Percentiles rank a stretch among this genome's conserved stretches.
Conservation (phyloP, 2,329 filamentous ascomycete species). For the Talaromyces sp. region DNA sequence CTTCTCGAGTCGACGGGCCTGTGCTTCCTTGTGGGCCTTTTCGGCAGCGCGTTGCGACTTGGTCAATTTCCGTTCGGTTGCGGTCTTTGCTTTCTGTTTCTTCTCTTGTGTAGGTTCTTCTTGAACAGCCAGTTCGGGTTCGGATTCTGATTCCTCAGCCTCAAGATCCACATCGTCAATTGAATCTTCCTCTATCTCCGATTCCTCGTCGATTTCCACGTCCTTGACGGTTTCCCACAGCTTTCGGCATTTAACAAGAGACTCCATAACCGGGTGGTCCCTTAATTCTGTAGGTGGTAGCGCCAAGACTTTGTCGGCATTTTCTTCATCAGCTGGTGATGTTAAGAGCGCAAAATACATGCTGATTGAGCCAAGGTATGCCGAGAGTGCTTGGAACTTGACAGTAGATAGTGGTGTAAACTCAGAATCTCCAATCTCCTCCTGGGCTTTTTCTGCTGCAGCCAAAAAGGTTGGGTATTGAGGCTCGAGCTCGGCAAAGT, state of each 20-base stretch:
- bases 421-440: constrained; percentile 32
- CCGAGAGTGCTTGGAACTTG: constrained; percentile 74
- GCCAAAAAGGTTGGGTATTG: constrained; percentile 55
- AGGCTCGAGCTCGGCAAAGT: constrained; percentile 67
- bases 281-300: constrained; percentile 73
- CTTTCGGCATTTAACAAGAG: constrained; percentile 70
- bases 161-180: constrained; percentile 20
- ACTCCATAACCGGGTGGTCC: constrained; percentile 88
- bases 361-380: constrained; percentile 78
- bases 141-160: constrained; percentile 16
- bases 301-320: constrained; percentile 50
- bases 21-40: constrained; percentile 50
- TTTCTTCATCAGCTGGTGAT: constrained; percentile 61
- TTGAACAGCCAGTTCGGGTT: constrained; percentile 3
- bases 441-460: constrained; percentile 54
- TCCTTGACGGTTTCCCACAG: constrained; percentile 73
- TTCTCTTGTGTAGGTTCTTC: constrained; percentile 20
- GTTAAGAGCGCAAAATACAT: constrained; percentile 96
- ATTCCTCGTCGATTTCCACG: constrained; percentile 50
- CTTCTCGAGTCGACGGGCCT: constrained; percentile 50
- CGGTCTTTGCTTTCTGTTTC: constrained; percentile 21
- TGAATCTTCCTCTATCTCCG: constrained; percentile 16
- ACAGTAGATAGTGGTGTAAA: constrained; percentile 54
- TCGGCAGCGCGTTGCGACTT: constrained; percentile 48
- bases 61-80: constrained; percentile 39